Evolutionary conservation across 2,329 filamentous ascomycete species (phyloP), one percentile per base, ranked within the genome.

Genomic region (Penicillium sp.): DNA sequence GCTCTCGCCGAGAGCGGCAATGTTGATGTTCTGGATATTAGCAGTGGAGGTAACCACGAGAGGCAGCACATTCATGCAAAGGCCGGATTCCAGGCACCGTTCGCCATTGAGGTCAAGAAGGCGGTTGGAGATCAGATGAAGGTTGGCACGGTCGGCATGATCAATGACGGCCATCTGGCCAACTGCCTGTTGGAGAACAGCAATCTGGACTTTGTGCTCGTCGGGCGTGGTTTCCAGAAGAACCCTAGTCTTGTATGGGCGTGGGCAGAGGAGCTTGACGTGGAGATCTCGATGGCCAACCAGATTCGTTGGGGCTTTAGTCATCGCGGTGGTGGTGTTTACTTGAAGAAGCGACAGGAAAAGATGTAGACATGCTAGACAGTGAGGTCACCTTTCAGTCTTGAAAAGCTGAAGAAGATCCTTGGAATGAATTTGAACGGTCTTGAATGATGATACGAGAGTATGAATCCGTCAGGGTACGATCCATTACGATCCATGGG

Each of bases 21-120:
- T 6, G 84, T 96, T 45, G 93, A 97, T 73, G 79, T 96, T 15
- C 82, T 96, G 34, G 93, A 97, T 73, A 86, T 96, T 58, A 92
- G 88, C 67, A 88, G 87, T 0, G 91, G 88, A 37, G 93, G 90
- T 41, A 90, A 90, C 72, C 84, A 87, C 71, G 75, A 80, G 38
- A 68, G 68, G 17, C 77, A 80, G 65, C 75, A 78, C 61, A 72
- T 80, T 57, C 69, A 69, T 42, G 69, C 69, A 12, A 83, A 85
- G 47, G 86, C 88, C 1, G 88, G 82, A 0, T 94, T 90, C 81
- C 92, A 96, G 79, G 83, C 88, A 22, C 86, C 88, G 42, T 86
- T 95, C 56, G 89, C 91, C 0, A 85, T 86, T 49, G 80, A 83
- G 35, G 86, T 96, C 63, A 91, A 94, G 71, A 81, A 87, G 64